Evolutionary conservation across 805 yeast genomes (phyloP).

Genomic region (Wickerhamiella cacticola): DNA sequence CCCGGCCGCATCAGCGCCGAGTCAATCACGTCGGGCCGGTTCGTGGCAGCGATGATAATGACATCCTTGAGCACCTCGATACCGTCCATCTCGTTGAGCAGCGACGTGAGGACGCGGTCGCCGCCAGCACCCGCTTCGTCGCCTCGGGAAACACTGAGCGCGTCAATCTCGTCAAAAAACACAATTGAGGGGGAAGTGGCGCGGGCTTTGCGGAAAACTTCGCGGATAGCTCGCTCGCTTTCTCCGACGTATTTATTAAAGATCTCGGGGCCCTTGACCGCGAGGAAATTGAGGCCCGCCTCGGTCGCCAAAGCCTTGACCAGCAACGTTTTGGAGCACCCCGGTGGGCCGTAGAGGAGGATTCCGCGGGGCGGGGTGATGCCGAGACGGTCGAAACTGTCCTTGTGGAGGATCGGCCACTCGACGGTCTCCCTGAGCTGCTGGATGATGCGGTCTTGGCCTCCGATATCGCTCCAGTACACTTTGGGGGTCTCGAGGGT

Average conservation of each 20-base stretch:
- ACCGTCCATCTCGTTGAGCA: conserved; percentile 93
- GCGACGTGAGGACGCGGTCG: conserved; percentile 76
- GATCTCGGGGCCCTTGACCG: conserved; percentile 95
- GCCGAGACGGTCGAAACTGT: conserved; percentile 64
- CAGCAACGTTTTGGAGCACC: conserved; percentile 89
- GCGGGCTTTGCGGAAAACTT: conserved; percentile 82
- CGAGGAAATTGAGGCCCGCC: conserved; percentile 83
- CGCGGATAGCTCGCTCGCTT: conserved; percentile 84
- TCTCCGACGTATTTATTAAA: conserved; percentile 95
- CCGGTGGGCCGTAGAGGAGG: conserved; percentile 92
- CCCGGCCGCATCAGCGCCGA: conserved; percentile 93
- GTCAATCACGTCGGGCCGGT: conserved; percentile 87
- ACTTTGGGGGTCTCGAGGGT: conserved; percentile 90
- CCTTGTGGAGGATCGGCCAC: conserved; percentile 74
- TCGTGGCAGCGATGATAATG: conserved; percentile 90
- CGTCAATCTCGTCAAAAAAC: conserved; percentile 95
- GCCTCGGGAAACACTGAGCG: conserved; percentile 64
- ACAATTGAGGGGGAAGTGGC: conserved; percentile 92
- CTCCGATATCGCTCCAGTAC: conserved; percentile 90
- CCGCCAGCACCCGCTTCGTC: conserved; percentile 39
- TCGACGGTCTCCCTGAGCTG: conserved; percentile 84
- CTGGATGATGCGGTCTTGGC: conserved; percentile 71
- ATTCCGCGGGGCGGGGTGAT: conserved; percentile 89
- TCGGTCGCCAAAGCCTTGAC: conserved; percentile 95
- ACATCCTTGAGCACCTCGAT: conserved; percentile 92